Percentiles rank a stretch among this genome's conserved stretches.
phyloP scores from a whole-genome alignment of 345 rosid genomes.

The Salix arbutifolia region DNA sequence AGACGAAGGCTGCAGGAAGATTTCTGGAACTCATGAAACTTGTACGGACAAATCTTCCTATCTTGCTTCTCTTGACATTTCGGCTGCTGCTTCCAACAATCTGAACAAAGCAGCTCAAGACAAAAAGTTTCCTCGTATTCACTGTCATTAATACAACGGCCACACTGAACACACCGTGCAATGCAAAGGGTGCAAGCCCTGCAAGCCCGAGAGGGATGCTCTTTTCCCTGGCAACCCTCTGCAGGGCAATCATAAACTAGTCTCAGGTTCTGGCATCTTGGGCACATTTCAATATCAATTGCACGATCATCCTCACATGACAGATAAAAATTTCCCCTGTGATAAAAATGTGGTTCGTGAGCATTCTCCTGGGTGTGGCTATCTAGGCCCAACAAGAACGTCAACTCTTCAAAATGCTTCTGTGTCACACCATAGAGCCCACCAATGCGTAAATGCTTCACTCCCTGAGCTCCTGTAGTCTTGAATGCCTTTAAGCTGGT shows the following conservation, averaged over 20 bases:
- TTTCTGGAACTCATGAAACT: conserved; percentile 20
- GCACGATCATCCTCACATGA: conserved; percentile 68
- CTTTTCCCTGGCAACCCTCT: conserved; percentile 61
- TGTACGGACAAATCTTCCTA: conserved; percentile 12
- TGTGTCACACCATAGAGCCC: conserved; percentile 69
- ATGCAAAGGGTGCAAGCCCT: conserved; percentile 89
- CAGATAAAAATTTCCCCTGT: conserved; percentile 50
- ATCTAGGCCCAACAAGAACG: conserved; percentile 47
- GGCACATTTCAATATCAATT: conserved; percentile 87
- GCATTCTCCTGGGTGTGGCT: conserved; percentile 22
- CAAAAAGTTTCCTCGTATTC: conserved; percentile 86
- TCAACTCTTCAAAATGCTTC: conserved; percentile 62
- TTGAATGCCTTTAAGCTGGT: conserved; percentile 56
- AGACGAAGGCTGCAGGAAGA: conserved; percentile 18
- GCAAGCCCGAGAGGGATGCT: conserved; percentile 39
- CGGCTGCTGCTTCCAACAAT: conserved; percentile 42
- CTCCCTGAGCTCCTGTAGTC: conserved; percentile 38
- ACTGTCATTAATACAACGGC: conserved; percentile 70
- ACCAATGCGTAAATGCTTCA: conserved; percentile 75
- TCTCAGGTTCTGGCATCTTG: conserved; percentile 67
- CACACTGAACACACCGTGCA: conserved; percentile 75
- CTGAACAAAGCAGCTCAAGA: conserved; percentile 66
- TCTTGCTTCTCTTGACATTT: conserved; percentile 35
- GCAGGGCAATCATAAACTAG: conserved; percentile 90
- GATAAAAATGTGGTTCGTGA: conserved; percentile 61